Base-by-base conservation (phyloP, 306 rosid genomes). In the Pterocarpus macrocarpus region DNA sequence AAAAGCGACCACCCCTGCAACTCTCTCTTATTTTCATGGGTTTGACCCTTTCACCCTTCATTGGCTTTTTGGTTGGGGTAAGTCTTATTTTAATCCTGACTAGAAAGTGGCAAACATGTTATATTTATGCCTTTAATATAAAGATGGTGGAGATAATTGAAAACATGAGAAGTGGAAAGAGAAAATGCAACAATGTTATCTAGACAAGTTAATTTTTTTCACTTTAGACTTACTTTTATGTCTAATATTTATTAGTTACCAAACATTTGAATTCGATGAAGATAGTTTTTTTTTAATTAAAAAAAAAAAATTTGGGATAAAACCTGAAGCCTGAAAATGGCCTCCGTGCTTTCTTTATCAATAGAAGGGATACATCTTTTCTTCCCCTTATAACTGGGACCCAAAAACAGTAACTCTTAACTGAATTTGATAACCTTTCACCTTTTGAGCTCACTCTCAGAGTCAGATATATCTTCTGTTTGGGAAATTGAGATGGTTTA, bases 31-130 rank as follows among this genome's bases (percentile, higher is more conserved):
- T 83, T 65, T 93, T 96, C 91, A 88, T 96, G 97, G 85, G 92
- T 83, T 85, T 96, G 78, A 87, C 87, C 68, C 34, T 92, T 78
- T 83, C 93, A 82, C 99, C 98, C 43, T 73, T 94, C 34, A 52
- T 96, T 76, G 98, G 91, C 80, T 90, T 96, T 88, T 90, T 94
- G 71, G 81, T 88, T 70, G 98, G 97, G 94, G 99, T 96, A 89
- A 89, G 97, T 88, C 77, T 75, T 64, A 32, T 53, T 49, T 64
- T 71, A 64, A 41, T 80, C 59, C 73, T 50, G 49, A 17, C 45
- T 53, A 47, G 75, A 71, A 47, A 57, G 68, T 39, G 56, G 77
- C 5, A 28, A n/a, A 45, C 38, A n/a, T 50, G 32, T 58, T 58
- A 58, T 52, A 7, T 13, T 57, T 45, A 36, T 65, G 55, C 70